Evolutionary conservation across 2,329 filamentous ascomycete genomes (phyloP).

Genomic region (Trichoderma pleuroti): DNA sequence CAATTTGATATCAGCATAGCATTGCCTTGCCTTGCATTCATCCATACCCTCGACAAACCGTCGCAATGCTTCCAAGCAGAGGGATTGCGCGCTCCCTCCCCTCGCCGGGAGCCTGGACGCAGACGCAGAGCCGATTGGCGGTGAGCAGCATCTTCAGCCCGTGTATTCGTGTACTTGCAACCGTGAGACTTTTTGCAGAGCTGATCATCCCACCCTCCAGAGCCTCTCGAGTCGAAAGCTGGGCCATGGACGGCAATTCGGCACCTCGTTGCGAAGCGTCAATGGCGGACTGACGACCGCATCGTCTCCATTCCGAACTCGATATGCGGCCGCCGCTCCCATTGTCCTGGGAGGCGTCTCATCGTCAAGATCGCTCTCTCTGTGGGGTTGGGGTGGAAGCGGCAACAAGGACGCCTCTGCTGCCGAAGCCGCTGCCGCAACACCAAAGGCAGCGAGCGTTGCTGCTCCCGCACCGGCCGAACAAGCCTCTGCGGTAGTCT

Average conservation of each 20-base stretch:
- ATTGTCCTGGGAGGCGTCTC: constrained; percentile 32
- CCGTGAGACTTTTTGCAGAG: not conserved
- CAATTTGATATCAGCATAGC: constrained; percentile 5
- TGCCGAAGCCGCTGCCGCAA: constrained; percentile 21
- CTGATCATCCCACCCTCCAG: constrained; percentile 19
- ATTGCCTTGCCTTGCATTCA: not conserved
- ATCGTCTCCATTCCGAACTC: constrained; percentile 26
- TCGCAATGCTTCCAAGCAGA: constrained; percentile 45
- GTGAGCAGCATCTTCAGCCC: not conserved
- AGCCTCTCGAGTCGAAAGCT: constrained; percentile 30
- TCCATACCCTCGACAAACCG: constrained; percentile 21
- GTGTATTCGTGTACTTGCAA: constrained; percentile 6
- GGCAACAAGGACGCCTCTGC: constrained; percentile 28
- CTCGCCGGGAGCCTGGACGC: constrained; percentile 32
- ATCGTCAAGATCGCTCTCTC: constrained; percentile 32
- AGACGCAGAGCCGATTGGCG: constrained; percentile 31
- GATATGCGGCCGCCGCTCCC: constrained; percentile 26
- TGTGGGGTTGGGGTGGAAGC: constrained; percentile 38
- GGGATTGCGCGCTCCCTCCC: constrained; percentile 41
- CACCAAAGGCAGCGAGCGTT: constrained; percentile 23
- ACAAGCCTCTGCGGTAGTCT: not conserved
- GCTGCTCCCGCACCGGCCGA: constrained; percentile 17
- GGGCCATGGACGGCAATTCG: constrained; percentile 35
- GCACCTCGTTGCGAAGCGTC: constrained; percentile 30
- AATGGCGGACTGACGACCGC: constrained; percentile 23